Percentiles rank a stretch among this genome's conserved stretches.
phyloP scores from a whole-genome alignment of 768 basidiomycete genomes.

The Dentipellis fragilis region DNA sequence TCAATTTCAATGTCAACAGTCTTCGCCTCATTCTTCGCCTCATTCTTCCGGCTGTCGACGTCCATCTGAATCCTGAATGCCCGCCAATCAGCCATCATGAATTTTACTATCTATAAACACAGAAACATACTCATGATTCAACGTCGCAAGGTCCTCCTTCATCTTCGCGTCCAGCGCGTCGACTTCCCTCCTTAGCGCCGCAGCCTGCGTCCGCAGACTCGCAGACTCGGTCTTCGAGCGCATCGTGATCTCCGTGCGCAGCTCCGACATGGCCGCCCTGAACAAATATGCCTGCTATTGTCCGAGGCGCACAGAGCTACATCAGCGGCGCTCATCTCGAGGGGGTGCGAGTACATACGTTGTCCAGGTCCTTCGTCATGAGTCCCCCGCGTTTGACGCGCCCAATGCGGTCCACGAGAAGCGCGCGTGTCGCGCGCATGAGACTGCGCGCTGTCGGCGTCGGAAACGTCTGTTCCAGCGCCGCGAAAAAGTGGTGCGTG shows the following conservation, averaged over 20 bases:
- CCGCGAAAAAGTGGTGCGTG: constrained; percentile 67
- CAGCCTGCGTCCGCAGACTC: constrained; percentile 64
- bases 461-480: constrained; percentile 65
- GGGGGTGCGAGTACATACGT: constrained; percentile 36
- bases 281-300: constrained; percentile 92
- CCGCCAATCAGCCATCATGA: background rate
- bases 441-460: constrained; percentile 64
- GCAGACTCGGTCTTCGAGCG: constrained; percentile 78
- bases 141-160: constrained; percentile 81
- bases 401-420: constrained; percentile 68
- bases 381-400: constrained; percentile 64
- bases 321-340: no score
- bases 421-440: constrained; percentile 75
- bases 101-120: background rate
- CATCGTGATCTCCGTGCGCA: constrained; percentile 77
- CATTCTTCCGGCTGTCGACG: constrained; percentile 86
- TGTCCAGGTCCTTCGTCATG: constrained; percentile 70
- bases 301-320: no score
- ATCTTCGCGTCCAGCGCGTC: constrained; percentile 82
- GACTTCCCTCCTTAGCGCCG: constrained; percentile 77
- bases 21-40: constrained; percentile 77
- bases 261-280: constrained; percentile 84
- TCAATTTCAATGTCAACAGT: constrained; percentile 78
- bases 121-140: constrained; percentile 82
- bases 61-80: constrained; percentile 85